These are phyloP conservation scores for Clarireedia hainanense DNA, from an alignment of 2,329 filamentous ascomycete genomes.

Conservation along the genomic window DNA sequence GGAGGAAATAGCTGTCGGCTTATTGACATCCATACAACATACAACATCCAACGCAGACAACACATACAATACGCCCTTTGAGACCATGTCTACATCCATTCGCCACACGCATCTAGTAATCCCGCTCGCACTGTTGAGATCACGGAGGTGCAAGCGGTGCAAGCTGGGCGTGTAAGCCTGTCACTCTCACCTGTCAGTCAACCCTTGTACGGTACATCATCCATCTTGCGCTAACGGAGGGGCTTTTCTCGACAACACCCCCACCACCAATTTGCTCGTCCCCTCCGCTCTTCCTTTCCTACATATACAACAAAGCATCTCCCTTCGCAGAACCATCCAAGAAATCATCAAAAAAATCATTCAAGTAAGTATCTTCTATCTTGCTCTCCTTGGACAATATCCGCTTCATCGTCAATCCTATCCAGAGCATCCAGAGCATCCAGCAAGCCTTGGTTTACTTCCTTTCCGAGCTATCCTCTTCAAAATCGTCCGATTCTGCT, in stretches of 20 bases:
- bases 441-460: slow-evolving; percentile 5
- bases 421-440: not conserved
- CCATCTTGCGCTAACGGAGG: slow-evolving; percentile 8
- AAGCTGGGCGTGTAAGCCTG: not conserved
- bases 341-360: slow-evolving; percentile 8
- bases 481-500: slow-evolving; percentile 10
- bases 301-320: slow-evolving; percentile 10
- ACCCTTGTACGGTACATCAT: not conserved
- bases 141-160: too few species aligned
- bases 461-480: not conserved
- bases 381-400: not conserved
- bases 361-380: slow-evolving; percentile 15
- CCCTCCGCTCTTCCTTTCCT: slow-evolving; percentile 14
- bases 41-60: too few species aligned
- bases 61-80: too few species aligned
- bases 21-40: too few species aligned
- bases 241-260: slow-evolving; percentile 9
- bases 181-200: not conserved
- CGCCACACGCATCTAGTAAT: too few species aligned
- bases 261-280: slow-evolving; percentile 11
- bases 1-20: too few species aligned
- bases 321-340: slow-evolving; percentile 5
- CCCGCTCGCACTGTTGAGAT: too few species aligned
- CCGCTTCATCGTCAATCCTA: not conserved
- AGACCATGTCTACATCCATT: too few species aligned